phyloP scores from a whole-genome alignment of 257 asterid species.

The Penstemon eatonii region DNA sequence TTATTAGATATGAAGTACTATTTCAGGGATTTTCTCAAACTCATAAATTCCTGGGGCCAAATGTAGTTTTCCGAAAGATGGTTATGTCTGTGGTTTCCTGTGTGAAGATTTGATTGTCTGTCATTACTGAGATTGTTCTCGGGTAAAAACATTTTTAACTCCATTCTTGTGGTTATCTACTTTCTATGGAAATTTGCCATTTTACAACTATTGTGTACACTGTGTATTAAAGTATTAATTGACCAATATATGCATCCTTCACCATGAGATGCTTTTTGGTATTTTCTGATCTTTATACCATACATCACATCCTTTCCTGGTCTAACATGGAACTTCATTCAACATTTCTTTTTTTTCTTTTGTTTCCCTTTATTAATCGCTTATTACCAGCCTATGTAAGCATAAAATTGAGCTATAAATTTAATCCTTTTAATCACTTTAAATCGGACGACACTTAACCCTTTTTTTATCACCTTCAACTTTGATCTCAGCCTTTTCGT shows the following conservation, averaged over 20 bases:
- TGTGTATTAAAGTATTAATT: not conserved
- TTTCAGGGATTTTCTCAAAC: not conserved
- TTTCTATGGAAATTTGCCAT: not conserved
- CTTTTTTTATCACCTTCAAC: not conserved
- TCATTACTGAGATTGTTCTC: conserved; percentile 3
- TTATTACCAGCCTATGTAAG: not conserved
- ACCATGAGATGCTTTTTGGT: conserved; percentile 3
- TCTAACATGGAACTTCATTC: not conserved
- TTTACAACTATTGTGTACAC: too few relatives aligned
- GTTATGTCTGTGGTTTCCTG: not conserved
- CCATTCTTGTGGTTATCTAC: conserved; percentile 2
- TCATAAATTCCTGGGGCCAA: too few relatives aligned
- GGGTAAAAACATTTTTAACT: not conserved
- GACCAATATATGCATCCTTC: not conserved
- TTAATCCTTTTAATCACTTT: not conserved
- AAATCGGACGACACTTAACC: conserved; percentile 7
- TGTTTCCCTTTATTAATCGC: not conserved
- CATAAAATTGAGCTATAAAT: not conserved
- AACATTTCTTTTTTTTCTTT: not conserved
- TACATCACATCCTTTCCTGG: not conserved
- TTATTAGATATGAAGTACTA: not conserved
- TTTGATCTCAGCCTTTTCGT: too few relatives aligned
- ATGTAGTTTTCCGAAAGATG: too few relatives aligned
- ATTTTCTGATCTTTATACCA: conserved; percentile 4
- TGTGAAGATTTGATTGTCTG: not conserved